Conservation (phyloP, 2,329 filamentous ascomycete genomes). For the Corynespora cassiicola region DNA sequence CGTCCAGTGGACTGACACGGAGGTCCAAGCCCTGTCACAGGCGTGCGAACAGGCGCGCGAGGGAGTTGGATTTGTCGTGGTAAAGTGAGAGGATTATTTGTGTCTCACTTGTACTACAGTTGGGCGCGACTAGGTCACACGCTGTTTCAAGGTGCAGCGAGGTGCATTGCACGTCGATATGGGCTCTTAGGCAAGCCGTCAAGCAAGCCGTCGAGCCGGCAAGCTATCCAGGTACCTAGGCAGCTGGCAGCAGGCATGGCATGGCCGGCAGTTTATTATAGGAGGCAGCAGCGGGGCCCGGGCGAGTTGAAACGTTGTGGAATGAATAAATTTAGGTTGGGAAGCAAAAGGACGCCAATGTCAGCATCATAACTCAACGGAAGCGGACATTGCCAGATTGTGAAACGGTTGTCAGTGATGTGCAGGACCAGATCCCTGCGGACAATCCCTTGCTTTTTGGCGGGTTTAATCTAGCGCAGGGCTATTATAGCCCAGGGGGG, state of each 20-base stretch:
- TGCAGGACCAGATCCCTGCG: slow-evolving; percentile 12
- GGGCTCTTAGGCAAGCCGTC: too few relatives aligned
- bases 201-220: too few relatives aligned
- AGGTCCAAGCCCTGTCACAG: slow-evolving; percentile 64
- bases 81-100: slow-evolving; percentile 56
- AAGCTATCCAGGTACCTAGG: too few relatives aligned
- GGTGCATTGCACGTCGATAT: slow-evolving; percentile 14
- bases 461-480: slow-evolving; percentile 19
- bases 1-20: slow-evolving; percentile 69
- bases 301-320: slow-evolving; percentile 9
- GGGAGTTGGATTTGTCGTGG: slow-evolving; percentile 65
- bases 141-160: slow-evolving; percentile 23
- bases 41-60: slow-evolving; percentile 64
- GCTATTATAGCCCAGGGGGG: slow-evolving; percentile 11
- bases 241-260: background rate
- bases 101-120: slow-evolving; percentile 31
- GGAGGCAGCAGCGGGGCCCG: background rate
- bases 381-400: slow-evolving; percentile 17
- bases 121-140: slow-evolving; percentile 25
- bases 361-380: slow-evolving; percentile 3
- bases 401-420: slow-evolving; percentile 19
- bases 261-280: slow-evolving; percentile 6
- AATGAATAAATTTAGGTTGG: slow-evolving; percentile 15
- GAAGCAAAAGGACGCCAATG: too few relatives aligned
- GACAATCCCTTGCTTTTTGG: slow-evolving; percentile 18